A percentile compares a stretch with the other conserved stretches of the same genome.
Evolutionary conservation across 208 protist genomes (phyloP).

Genomic region (Borovskyia barvae): DNA sequence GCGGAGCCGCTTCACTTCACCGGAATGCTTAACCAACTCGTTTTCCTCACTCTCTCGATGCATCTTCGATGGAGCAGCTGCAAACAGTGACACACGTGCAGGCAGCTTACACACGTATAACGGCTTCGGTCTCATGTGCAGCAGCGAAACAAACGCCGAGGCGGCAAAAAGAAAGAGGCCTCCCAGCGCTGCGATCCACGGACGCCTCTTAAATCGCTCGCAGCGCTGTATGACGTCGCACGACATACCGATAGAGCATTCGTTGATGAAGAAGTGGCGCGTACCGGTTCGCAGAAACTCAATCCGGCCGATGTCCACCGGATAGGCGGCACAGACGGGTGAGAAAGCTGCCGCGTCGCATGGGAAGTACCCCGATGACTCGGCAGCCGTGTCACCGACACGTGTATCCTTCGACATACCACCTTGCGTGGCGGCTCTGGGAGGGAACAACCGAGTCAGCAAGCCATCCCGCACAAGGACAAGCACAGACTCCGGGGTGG

Average conservation of each 20-base stretch:
- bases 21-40: background rate
- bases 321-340: conserved; percentile 19
- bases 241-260: conserved; percentile 78
- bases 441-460: background rate
- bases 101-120: conserved; percentile 35
- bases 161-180: conserved; percentile 60
- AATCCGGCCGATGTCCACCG: conserved; percentile 72
- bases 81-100: conserved; percentile 2
- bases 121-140: conserved; percentile 45
- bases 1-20: too few relatives aligned
- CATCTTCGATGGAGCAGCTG: background rate
- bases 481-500: conserved; percentile 38
- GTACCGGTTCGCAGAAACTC: conserved; percentile 62
- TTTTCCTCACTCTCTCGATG: background rate
- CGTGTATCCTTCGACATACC: background rate
- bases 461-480: conserved; percentile 21
- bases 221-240: conserved; percentile 68
- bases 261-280: conserved; percentile 78
- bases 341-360: too few relatives aligned
- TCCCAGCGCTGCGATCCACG: conserved; percentile 33
- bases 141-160: conserved; percentile 46
- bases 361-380: too few relatives aligned
- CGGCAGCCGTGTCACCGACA: background rate
- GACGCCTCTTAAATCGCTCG: conserved; percentile 46
- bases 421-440: background rate